These are phyloP conservation scores for Phytophthora kernoviae DNA, from an alignment of 352 stramenopile species.

Conservation along the genomic window DNA sequence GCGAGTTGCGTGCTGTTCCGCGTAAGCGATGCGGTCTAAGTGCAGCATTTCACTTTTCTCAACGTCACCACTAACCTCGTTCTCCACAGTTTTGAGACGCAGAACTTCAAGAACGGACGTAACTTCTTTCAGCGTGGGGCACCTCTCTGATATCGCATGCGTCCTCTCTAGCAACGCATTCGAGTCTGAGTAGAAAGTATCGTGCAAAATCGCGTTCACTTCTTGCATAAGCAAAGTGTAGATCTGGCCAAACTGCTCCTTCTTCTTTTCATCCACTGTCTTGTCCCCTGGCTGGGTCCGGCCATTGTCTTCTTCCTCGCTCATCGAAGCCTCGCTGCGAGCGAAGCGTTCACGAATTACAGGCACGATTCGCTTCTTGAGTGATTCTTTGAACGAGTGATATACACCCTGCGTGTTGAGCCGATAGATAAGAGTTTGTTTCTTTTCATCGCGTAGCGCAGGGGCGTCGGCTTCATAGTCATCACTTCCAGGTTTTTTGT, in stretches of 20 bases:
- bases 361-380: conserved; percentile 82
- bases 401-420: conserved; percentile 82
- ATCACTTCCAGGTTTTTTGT: conserved; percentile 14
- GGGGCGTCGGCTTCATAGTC: conserved; percentile 17
- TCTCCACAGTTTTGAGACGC: conserved; percentile 62
- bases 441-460: conserved; percentile 62
- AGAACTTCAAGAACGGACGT: conserved; percentile 39
- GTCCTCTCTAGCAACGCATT: conserved; percentile 42
- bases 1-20: conserved; percentile 40
- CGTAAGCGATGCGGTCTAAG: conserved; percentile 67
- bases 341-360: conserved; percentile 70
- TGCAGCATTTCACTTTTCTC: conserved; percentile 71
- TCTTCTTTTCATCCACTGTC: conserved; percentile 42
- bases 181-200: conserved; percentile 53
- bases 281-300: conserved; percentile 8
- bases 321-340: conserved; percentile 20
- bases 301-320: conserved; percentile 20
- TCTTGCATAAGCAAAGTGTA: conserved; percentile 81
- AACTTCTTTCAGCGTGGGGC: conserved; percentile 32
- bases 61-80: conserved; percentile 66
- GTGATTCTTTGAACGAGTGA: conserved; percentile 81
- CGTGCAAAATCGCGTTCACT: conserved; percentile 69
- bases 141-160: conserved; percentile 18
- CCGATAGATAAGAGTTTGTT: conserved; percentile 74
- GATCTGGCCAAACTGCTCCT: conserved; percentile 64